Base-by-base conservation (phyloP, 129 eudicot species). In the Centella asiatica region DNA sequence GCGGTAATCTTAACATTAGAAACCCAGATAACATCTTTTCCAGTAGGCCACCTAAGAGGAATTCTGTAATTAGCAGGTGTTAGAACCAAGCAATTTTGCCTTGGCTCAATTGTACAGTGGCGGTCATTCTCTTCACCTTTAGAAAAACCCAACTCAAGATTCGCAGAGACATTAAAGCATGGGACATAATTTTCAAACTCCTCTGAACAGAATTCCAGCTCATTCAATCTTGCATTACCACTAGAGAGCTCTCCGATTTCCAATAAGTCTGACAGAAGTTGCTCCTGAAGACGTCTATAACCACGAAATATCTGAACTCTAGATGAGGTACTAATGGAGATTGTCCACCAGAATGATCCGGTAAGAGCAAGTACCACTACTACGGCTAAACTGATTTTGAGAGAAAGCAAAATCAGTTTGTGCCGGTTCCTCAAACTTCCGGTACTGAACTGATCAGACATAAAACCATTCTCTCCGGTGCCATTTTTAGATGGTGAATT, bases 11-110 rank as follows among this genome's bases (percentile, higher is more conserved):
- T 82, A 51, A 92, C 95, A 80, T 92, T 92, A 23, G 88, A 94
- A 69, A 84, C 78, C 99, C 99, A 92, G 63, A 92, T 92, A n/a
- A 92, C 86, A 74, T 92, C 99, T 80, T 75, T 85, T 62, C 99
- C 99, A 7, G 95, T 80, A 73, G 99, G 99, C 99, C 99, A 92
- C 58, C 96, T 71, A 20, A 87, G 92, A 34, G 99, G 99, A 70
- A 84, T 78, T 69, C 72, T 92, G 68, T 92, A 92, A 49, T 84
- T 84, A 24, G 63, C 63, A 4, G 99, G 99, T 22, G 96, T 76
- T 46, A 72, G 89, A 63, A 84, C 76, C 84, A 92, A 74, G 75
- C 99, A 92, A 64, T 76, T 74, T 54, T 87, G 84, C 47, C 68
- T 75, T 8, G 81, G 69, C n/a, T 69, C 68, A 27, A 59, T 74